Conservation (phyloP, 441 rosid genomes). For the Bruguiera hainesii region DNA sequence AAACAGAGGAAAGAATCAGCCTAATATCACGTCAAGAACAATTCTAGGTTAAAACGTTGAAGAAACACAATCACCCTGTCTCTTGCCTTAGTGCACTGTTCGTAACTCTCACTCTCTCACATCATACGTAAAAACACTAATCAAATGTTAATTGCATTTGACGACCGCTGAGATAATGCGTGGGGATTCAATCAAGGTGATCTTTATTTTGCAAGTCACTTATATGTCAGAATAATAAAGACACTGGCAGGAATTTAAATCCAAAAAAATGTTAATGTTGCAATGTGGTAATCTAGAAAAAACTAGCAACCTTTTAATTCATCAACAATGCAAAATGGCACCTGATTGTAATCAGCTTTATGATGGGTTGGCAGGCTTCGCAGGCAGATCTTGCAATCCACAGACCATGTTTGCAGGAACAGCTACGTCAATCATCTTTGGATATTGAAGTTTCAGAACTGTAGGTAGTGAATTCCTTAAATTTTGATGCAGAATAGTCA, state of each 20-base stretch:
- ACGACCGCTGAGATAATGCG: too few relatives aligned
- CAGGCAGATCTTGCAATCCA: conserved; percentile 68
- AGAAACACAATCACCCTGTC: too few relatives aligned
- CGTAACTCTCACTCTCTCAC: too few relatives aligned
- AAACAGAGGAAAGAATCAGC: neutral
- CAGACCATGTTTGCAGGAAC: conserved; percentile 85
- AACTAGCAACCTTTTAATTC: neutral
- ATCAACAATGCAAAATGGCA: neutral
- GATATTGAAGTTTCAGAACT: conserved; percentile 82
- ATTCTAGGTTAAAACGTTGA: too few relatives aligned
- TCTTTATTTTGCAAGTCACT: too few relatives aligned
- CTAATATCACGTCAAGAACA: too few relatives aligned
- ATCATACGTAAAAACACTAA: too few relatives aligned
- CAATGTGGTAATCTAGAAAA: neutral
- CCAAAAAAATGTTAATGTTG: neutral
- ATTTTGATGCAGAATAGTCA: neutral
- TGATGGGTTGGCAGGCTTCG: conserved; percentile 25
- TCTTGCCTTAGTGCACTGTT: too few relatives aligned
- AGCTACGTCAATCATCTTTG: conserved; percentile 88
- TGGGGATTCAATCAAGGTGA: too few relatives aligned
- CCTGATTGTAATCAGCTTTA: conserved; percentile 6
- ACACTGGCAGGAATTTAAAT: too few relatives aligned
- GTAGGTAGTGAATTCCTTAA: conserved; percentile 7
- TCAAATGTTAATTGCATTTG: too few relatives aligned
- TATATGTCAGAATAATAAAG: too few relatives aligned